Base-by-base conservation (phyloP, 2,329 filamentous ascomycete genomes). In the Aspergillus sp. region DNA sequence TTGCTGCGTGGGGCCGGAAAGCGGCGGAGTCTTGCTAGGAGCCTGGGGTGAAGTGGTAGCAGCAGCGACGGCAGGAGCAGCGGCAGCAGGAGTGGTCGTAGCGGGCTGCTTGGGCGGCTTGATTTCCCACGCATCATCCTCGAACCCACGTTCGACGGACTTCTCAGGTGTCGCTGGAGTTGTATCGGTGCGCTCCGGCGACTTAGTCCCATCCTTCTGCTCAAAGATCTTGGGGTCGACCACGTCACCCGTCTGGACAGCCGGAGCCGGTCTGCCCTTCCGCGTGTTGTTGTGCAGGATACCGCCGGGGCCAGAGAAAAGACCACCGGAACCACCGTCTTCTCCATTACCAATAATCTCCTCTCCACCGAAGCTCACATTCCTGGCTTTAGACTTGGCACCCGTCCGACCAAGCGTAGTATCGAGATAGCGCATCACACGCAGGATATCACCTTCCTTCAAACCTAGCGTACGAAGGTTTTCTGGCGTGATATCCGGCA, bases 111-210 rank as follows among this genome's bases (percentile, higher is more conserved):
- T 85, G 9, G 85, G 79, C 12, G 88, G 87, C 71, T 96, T 96
- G 43, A 95, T 85, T 59, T 94, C 88, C 93, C 93, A 98, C 6
- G 93, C 93, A 72, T 97, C 88, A 61, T 97, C 93, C 44, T 98
- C 93, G 60, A 97, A 97, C 2, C 88, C 88, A 49, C 75, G 72
- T 38, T 69, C 60, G 33, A 68, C 67, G 43, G 72, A 71, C 49
- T 78, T 75, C 34, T 76, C 72, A 34, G 70, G 64, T 4, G 68
- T 56, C 34, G 80, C 72, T 48, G 71, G 65, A 9, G 72, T 65
- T 41, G 77, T 77, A 27, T 73, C 62, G 44, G 73, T 70, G 33
- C 58, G 57, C 7, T 64, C 59, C 7, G 64, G 55, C 29, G 63
- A 58, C 50, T 73, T 74, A 10, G 67, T 63, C 2, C 74, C 73